Evolutionary conservation across 441 rosid genomes (phyloP).

Genomic region (Erodium trifolium): DNA sequence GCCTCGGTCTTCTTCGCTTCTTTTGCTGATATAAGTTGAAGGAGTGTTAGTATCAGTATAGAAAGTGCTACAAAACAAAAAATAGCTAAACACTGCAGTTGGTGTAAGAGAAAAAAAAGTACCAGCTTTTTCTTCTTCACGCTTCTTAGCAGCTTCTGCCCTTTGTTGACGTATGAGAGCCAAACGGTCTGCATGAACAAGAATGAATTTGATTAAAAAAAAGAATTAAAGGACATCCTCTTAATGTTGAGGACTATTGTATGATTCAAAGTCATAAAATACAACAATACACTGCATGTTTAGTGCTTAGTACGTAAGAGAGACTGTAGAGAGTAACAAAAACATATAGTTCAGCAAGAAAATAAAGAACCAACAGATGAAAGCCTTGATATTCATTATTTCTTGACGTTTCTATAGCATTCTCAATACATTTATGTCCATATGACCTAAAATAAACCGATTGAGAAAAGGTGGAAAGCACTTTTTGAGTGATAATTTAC

Average conservation of each 20-base stretch:
- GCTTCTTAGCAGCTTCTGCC: constrained; percentile 81
- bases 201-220: neutral
- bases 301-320: no score
- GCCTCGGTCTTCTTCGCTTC: constrained; percentile 72
- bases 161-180: constrained; percentile 83
- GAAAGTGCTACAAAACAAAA: neutral
- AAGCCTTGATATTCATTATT: neutral
- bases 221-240: no score
- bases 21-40: constrained; percentile 42
- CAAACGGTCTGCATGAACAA: constrained; percentile 50
- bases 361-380: neutral
- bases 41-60: constrained; percentile 9
- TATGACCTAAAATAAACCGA: neutral
- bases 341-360: neutral
- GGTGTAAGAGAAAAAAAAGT: constrained; percentile 5
- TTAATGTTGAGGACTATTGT: no score
- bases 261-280: no score
- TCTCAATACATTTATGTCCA: neutral
- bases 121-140: constrained; percentile 96
- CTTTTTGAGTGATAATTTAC: constrained; percentile 26
- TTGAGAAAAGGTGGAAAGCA: neutral
- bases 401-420: neutral
- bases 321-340: neutral
- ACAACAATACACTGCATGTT: no score
- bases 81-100: neutral